Percentiles rank a stretch among this genome's conserved stretches.
Evolutionary conservation across 768 basidiomycete genomes (phyloP).

Genomic region (Hebeloma cylindrosporum): DNA sequence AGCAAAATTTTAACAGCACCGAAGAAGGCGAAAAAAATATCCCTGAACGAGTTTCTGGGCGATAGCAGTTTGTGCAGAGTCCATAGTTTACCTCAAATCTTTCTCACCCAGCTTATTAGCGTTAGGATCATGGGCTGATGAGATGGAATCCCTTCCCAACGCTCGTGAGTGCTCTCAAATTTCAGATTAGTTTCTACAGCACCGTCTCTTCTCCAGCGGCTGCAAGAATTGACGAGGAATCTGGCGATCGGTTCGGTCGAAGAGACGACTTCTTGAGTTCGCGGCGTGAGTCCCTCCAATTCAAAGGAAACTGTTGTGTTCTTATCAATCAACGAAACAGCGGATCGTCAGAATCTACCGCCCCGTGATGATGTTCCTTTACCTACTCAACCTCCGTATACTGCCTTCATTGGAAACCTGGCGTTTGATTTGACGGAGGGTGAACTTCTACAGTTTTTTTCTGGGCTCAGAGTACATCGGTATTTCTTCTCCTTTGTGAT

Average conservation of each 20-base stretch:
- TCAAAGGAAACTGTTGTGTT: slow-evolving; percentile 13
- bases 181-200: slow-evolving; percentile 6
- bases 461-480: slow-evolving; percentile 52
- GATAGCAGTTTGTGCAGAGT: slow-evolving; percentile 64
- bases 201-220: slow-evolving; percentile 51
- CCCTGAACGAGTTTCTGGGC: slow-evolving; percentile 89
- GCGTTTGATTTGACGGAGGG: slow-evolving; percentile 87
- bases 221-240: slow-evolving; percentile 64
- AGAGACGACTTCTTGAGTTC: slow-evolving; percentile 61
- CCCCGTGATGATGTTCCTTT: slow-evolving; percentile 91
- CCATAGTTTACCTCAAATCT: slow-evolving; percentile 16
- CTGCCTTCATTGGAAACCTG: slow-evolving; percentile 95
- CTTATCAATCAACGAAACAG: slow-evolving; percentile 35
- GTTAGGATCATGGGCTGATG: slow-evolving; percentile 97
- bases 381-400: slow-evolving; percentile 93
- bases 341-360: slow-evolving; percentile 47
- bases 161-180: slow-evolving; percentile 70
- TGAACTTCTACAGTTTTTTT: slow-evolving; percentile 83
- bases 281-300: slow-evolving; percentile 49
- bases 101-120: slow-evolving; percentile 42
- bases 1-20: slow-evolving; percentile 56
- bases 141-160: slow-evolving; percentile 91
- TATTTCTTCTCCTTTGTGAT: neutral
- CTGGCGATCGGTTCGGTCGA: slow-evolving; percentile 54
- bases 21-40: slow-evolving; percentile 91